Evolutionary conservation across 2,329 filamentous ascomycete species (phyloP).

Genomic region (Akanthomyces muscarius): DNA sequence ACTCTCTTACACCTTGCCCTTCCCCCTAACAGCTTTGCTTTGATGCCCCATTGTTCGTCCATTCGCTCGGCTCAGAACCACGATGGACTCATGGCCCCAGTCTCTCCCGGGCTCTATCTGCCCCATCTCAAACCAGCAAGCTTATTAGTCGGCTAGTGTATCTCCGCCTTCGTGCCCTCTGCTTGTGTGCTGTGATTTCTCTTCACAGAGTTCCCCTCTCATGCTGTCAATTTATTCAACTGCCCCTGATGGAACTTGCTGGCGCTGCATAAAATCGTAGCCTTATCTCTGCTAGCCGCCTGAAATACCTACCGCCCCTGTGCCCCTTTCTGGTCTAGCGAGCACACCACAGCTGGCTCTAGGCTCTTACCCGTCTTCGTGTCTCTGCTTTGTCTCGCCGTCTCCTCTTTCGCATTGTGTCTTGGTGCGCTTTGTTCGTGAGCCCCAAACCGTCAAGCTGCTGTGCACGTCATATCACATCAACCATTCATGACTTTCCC

Average conservation of each 20-base stretch:
- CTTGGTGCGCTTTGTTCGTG: background rate
- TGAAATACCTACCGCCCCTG: background rate
- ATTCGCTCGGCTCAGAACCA: background rate
- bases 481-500: background rate
- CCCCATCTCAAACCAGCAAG: slow-evolving; percentile 1
- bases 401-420: background rate
- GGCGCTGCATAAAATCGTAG: slow-evolving; percentile 1
- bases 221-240: background rate
- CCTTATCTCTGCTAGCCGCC: background rate
- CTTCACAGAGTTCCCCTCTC: background rate
- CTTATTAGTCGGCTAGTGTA: background rate
- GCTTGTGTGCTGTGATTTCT: background rate
- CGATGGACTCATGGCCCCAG: background rate
- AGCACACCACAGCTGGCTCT: background rate
- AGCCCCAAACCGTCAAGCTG: background rate
- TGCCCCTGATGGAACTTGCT: background rate
- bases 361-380: background rate
- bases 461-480: slow-evolving; percentile 14
- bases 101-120: background rate
- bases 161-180: background rate
- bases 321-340: slow-evolving; percentile 1
- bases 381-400: slow-evolving; percentile 2
- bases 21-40: background rate
- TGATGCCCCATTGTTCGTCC: background rate
- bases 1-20: background rate